These are phyloP conservation scores for Microbotryum scabiosae DNA, from an alignment of 1,284 basidiomycete species.

Conservation along the genomic window DNA sequence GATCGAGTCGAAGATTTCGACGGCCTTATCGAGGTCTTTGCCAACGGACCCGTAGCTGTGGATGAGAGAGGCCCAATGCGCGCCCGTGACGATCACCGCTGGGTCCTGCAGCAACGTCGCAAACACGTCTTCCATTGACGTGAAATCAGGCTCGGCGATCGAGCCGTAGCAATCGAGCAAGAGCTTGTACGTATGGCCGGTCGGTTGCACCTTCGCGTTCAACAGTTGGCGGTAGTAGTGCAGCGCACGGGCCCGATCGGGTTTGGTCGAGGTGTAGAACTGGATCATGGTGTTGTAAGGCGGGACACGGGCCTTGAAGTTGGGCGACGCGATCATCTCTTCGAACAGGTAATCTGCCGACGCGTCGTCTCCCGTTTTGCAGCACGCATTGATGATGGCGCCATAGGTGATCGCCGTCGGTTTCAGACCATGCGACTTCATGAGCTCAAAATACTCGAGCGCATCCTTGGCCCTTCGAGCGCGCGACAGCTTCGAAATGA, in stretches of 20 bases:
- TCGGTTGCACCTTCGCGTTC: constrained; percentile 58
- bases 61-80: constrained; percentile 87
- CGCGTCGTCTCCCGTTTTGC: constrained; percentile 71
- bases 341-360: constrained; percentile 63
- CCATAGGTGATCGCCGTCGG: constrained; percentile 91
- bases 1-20: constrained; percentile 72
- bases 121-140: constrained; percentile 67
- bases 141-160: constrained; percentile 66
- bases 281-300: constrained; percentile 99
- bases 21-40: constrained; percentile 68
- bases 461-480: constrained; percentile 85
- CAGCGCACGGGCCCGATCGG: constrained; percentile 67
- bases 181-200: constrained; percentile 89
- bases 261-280: constrained; percentile 81
- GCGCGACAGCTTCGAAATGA: constrained; percentile 86
- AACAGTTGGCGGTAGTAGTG: constrained; percentile 67
- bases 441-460: constrained; percentile 71
- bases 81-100: constrained; percentile 60
- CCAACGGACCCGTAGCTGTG: constrained; percentile 77
- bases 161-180: constrained; percentile 84
- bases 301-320: constrained; percentile 81
- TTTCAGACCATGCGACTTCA: constrained; percentile 52
- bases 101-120: constrained; percentile 50
- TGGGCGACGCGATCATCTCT: constrained; percentile 67
- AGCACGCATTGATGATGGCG: constrained; percentile 77